Conservation (phyloP, 495 filamentous ascomycete species). For the Penicillium ucsense region DNA sequence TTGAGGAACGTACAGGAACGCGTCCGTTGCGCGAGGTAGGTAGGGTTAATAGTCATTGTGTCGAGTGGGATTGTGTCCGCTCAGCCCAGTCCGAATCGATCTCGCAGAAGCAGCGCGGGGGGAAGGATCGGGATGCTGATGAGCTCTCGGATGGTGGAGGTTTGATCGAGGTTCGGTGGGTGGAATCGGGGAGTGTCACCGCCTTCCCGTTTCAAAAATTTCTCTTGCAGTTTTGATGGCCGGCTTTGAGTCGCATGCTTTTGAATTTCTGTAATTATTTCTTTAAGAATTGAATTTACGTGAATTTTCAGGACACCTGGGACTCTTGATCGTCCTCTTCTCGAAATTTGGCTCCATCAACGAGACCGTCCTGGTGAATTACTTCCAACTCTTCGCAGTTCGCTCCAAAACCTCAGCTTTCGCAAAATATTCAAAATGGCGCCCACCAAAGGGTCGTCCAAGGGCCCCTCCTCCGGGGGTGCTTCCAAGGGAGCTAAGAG, state of each 20-base stretch:
- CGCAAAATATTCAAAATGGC: conserved; percentile 18
- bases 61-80: conserved; percentile 4
- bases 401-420: conserved; percentile 1
- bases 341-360: neutral
- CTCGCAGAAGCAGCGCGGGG: conserved; percentile 9
- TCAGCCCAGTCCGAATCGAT: conserved; percentile 15
- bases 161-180: conserved; percentile 18
- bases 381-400: neutral
- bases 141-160: conserved; percentile 21
- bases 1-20: conserved; percentile 64
- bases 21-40: conserved; percentile 81
- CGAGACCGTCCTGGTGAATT: too few relatives aligned
- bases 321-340: too few relatives aligned
- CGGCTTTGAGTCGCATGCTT: conserved; percentile 5
- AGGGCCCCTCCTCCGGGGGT: conserved; percentile 18
- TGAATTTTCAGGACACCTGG: too few relatives aligned
- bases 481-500: conserved; percentile 24
- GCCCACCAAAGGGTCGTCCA: conserved; percentile 25
- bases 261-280: conserved; percentile 1
- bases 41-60: conserved; percentile 77
- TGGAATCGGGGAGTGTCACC: conserved; percentile 20
- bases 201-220: conserved; percentile 38
- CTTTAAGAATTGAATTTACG: neutral
- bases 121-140: conserved; percentile 12
- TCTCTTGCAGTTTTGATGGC: conserved; percentile 10